These are phyloP conservation scores for Yamadazyma friedrichii DNA, from an alignment of 1,139 yeast genomes.

Conservation along the genomic window DNA sequence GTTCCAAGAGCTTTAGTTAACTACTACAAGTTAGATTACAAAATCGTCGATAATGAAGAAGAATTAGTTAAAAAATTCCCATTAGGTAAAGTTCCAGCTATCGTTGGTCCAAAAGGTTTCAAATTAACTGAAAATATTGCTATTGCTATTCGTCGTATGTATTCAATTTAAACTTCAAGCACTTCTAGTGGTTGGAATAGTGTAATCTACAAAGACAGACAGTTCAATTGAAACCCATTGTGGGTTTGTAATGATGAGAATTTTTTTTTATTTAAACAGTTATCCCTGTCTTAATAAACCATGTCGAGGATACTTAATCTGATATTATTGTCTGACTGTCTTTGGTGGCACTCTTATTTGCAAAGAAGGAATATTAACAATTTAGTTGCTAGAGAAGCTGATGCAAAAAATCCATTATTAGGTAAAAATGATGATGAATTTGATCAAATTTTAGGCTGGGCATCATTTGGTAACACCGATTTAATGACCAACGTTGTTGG, in stretches of 20 bases:
- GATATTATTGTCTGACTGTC: constrained; percentile 21
- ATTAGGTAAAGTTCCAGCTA: constrained; percentile 71
- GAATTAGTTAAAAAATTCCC: constrained; percentile 62
- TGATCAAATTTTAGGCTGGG: constrained; percentile 75
- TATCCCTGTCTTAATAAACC: constrained; percentile 87
- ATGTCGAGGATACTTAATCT: constrained; percentile 68
- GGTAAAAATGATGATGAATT: constrained; percentile 68
- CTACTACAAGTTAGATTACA: constrained; percentile 69
- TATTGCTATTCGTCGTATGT: constrained; percentile 49
- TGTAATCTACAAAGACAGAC: constrained; percentile 64
- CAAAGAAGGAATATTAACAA: constrained; percentile 9
- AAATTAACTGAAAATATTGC: constrained; percentile 80
- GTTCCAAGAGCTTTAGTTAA: constrained; percentile 54
- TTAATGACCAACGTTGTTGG: constrained; percentile 43
- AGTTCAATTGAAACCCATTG: background rate
- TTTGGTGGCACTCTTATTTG: background rate
- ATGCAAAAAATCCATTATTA: constrained; percentile 37
- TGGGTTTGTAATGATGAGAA: constrained; percentile 52
- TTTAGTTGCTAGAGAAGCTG: constrained; percentile 28
- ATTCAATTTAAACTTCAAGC: constrained; percentile 5
- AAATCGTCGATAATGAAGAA: constrained; percentile 48
- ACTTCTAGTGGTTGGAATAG: constrained; percentile 49
- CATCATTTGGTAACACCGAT: constrained; percentile 79
- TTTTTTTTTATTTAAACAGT: constrained; percentile 56
- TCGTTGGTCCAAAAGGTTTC: constrained; percentile 76